phyloP scores from a whole-genome alignment of 2,329 filamentous ascomycete genomes.

The Tolypocladium endophyticum region DNA sequence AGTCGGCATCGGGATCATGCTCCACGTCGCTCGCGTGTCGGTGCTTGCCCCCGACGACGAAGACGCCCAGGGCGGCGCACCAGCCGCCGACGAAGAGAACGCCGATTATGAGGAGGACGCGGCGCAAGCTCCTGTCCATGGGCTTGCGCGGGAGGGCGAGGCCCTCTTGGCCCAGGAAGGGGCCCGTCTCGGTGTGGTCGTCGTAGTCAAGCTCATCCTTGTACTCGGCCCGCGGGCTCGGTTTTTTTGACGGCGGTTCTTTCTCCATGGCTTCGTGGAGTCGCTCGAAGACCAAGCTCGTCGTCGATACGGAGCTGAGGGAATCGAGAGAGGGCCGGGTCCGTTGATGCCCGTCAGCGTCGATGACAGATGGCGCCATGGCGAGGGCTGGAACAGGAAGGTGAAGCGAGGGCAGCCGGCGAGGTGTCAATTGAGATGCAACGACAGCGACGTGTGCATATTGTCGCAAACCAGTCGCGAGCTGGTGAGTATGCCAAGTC shows the following conservation, averaged over 20 bases:
- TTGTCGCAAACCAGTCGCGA: background rate
- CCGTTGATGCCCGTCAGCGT: background rate
- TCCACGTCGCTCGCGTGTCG: conserved; percentile 49
- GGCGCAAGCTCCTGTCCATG: conserved; percentile 57
- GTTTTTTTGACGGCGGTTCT: conserved; percentile 9
- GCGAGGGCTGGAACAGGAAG: background rate
- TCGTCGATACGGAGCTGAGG: conserved; percentile 69
- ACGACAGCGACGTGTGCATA: background rate
- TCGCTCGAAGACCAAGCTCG: conserved; percentile 71
- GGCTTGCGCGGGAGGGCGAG: conserved; percentile 32
- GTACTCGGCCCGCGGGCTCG: conserved; percentile 12
- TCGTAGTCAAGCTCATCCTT: conserved; percentile 17
- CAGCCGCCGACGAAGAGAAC: conserved; percentile 55
- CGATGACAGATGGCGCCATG: background rate
- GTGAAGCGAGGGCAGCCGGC: background rate
- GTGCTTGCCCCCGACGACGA: conserved; percentile 55
- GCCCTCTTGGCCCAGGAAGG: conserved; percentile 34
- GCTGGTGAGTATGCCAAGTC: background rate
- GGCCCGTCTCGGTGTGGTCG: conserved; percentile 37
- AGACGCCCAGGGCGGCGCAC: conserved; percentile 56
- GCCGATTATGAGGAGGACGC: conserved; percentile 49
- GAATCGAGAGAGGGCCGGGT: conserved; percentile 41
- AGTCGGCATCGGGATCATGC: conserved; percentile 59
- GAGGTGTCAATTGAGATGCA: background rate
- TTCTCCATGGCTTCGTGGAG: conserved; percentile 47